phyloP scores from a whole-genome alignment of 345 rosid species.

The Trapa bicornis region DNA sequence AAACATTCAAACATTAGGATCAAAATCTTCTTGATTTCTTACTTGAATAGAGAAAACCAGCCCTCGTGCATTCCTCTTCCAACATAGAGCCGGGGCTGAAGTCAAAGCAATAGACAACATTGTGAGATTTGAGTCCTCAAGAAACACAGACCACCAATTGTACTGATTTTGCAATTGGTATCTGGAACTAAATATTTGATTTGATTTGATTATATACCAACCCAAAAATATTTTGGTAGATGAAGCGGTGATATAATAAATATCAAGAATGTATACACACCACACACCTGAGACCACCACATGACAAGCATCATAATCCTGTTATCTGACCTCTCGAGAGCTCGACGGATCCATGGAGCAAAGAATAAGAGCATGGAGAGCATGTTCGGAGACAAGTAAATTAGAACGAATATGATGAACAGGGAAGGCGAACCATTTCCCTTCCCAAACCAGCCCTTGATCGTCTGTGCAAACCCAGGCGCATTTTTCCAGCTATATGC shows the following conservation, averaged over 20 bases:
- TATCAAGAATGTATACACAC: not conserved
- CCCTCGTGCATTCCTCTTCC: conserved; percentile 99
- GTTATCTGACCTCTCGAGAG: conserved; percentile 83
- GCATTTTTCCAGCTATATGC: conserved; percentile 87
- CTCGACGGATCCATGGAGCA: conserved; percentile 80
- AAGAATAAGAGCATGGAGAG: conserved; percentile 70
- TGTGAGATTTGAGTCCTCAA: not conserved
- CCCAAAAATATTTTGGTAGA: not conserved
- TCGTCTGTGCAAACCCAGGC: conserved; percentile 88
- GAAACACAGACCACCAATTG: not conserved
- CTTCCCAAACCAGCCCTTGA: conserved; percentile 87
- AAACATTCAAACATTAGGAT: conserved; percentile 1
- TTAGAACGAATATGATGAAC: conserved; percentile 69
- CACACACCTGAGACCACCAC: conserved; percentile 99
- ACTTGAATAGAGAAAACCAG: conserved; percentile 80
- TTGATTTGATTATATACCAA: not conserved
- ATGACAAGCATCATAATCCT: conserved; percentile 85
- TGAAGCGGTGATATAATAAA: not conserved
- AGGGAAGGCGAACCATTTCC: conserved; percentile 57
- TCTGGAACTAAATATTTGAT: not conserved
- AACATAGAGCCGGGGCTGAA: conserved; percentile 97
- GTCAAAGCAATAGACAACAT: not conserved
- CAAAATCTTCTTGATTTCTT: conserved; percentile 16
- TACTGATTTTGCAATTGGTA: not conserved
- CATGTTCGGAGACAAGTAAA: conserved; percentile 90